A percentile compares a stretch with the other conserved stretches of the same genome.
phyloP scores from a whole-genome alignment of 2,329 filamentous ascomycete genomes.

The Cladosporium sp. region DNA sequence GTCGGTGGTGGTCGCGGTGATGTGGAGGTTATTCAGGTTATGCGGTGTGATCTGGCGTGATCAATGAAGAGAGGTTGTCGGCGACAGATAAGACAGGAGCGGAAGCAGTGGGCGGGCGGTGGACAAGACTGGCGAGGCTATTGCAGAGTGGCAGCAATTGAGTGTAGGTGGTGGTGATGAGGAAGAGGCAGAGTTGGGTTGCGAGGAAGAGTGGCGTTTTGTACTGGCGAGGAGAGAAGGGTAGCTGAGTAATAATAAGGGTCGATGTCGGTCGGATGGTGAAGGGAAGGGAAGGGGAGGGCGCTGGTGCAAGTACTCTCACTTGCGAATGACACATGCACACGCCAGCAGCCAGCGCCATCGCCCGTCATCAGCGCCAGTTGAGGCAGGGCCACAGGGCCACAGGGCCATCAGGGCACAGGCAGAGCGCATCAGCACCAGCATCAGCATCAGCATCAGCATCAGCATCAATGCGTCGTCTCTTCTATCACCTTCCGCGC shows the following conservation, averaged over 20 bases:
- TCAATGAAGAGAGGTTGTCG: not conserved
- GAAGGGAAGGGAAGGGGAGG: not conserved
- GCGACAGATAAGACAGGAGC: not conserved
- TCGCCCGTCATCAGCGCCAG: not conserved
- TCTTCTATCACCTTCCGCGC: slow-evolving; percentile 7
- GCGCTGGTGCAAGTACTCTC: not conserved
- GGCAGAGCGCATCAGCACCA: not conserved
- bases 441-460: not conserved
- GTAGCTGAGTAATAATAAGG: slow-evolving; percentile 16
- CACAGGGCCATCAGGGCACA: not conserved
- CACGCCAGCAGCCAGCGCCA: not conserved
- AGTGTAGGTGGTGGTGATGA: not conserved
- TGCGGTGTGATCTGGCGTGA: not conserved
- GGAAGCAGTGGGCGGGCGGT: not conserved
- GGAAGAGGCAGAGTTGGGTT: not conserved
- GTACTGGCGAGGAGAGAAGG: not conserved
- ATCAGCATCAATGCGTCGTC: slow-evolving; percentile 1
- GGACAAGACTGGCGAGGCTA: not conserved
- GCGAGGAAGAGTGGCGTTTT: slow-evolving; percentile 7
- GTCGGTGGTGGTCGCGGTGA: not conserved
- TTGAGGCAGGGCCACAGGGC: not conserved
- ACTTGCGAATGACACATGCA: not conserved
- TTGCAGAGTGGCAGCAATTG: slow-evolving; percentile 14
- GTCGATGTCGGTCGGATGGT: not conserved
- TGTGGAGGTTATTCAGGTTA: not conserved